A percentile compares a stretch with the other conserved stretches of the same genome.
phyloP scores from a whole-genome alignment of 2,329 filamentous ascomycete genomes.

The Alternaria ventricosa region DNA sequence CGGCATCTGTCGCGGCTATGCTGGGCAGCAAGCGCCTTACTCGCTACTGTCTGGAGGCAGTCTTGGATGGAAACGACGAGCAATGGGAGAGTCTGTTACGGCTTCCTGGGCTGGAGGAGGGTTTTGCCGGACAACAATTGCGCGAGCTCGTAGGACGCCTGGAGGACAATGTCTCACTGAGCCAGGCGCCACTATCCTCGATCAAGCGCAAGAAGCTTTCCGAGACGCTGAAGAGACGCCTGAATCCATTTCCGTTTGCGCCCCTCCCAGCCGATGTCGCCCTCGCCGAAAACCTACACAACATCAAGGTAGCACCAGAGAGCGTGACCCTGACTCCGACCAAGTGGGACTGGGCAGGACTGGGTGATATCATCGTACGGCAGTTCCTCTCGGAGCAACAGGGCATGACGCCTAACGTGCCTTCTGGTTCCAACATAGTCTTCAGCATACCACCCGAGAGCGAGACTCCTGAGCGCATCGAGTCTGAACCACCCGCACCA shows the following conservation, averaged over 20 bases:
- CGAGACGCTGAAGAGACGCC: constrained; percentile 58
- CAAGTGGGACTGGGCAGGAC: constrained; percentile 55
- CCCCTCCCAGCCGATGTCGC: constrained; percentile 47
- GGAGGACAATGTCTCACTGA: constrained; percentile 62
- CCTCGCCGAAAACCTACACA: constrained; percentile 19
- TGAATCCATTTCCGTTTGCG: constrained; percentile 59
- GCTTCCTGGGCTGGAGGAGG: constrained; percentile 58
- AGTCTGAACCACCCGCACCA: constrained; percentile 6
- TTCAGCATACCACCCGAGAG: constrained; percentile 50
- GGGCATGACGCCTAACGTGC: constrained; percentile 32
- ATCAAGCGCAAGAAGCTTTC: constrained; percentile 60
- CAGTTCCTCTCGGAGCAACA: constrained; percentile 52
- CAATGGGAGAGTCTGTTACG: constrained; percentile 60
- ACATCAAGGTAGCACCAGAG: constrained; percentile 40
- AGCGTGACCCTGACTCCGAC: constrained; percentile 42
- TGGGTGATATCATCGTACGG: constrained; percentile 58
- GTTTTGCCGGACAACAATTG: constrained; percentile 46
- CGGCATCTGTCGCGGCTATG: constrained; percentile 63
- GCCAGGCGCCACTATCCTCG: constrained; percentile 58
- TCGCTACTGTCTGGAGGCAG: constrained; percentile 68
- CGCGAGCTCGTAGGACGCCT: constrained; percentile 56
- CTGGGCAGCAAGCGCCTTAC: constrained; percentile 65
- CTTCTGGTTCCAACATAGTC: constrained; percentile 50
- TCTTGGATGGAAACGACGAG: constrained; percentile 67
- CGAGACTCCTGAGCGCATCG: constrained; percentile 25